phyloP scores from a whole-genome alignment of 1,284 basidiomycete species.

The Trichosporon sp. region DNA sequence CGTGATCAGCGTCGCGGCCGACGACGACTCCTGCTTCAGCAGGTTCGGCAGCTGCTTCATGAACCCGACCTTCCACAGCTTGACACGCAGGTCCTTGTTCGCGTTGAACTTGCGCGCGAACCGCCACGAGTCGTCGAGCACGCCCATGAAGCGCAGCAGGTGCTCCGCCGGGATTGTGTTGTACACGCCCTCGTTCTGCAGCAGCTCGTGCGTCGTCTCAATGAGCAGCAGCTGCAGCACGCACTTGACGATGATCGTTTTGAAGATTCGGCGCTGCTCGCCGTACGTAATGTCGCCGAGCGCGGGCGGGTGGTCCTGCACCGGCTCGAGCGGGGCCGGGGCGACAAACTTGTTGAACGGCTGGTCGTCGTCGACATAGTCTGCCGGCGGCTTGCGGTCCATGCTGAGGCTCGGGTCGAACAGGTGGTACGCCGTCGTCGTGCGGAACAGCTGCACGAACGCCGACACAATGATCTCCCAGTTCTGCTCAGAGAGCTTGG shows the following conservation, averaged over 20 bases:
- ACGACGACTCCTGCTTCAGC: slow-evolving; percentile 95
- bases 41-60: slow-evolving; percentile 99
- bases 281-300: slow-evolving; percentile 37
- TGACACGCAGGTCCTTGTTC: slow-evolving; percentile 93
- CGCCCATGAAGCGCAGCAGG: slow-evolving; percentile 84
- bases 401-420: slow-evolving; percentile 83
- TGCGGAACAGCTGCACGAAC: slow-evolving; percentile 92
- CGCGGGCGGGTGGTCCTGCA: slow-evolving; percentile 26
- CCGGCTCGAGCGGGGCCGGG: slow-evolving; percentile 42
- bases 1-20: slow-evolving; percentile 90
- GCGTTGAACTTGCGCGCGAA: slow-evolving; percentile 98
- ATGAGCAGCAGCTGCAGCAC: slow-evolving; percentile 94
- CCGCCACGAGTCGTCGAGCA: slow-evolving; percentile 93
- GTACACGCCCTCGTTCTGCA: slow-evolving; percentile 90
- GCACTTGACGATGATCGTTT: slow-evolving; percentile 99
- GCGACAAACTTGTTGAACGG: slow-evolving; percentile 49
- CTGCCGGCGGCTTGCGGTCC: slow-evolving; percentile 63
- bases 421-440: slow-evolving; percentile 94
- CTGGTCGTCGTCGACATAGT: slow-evolving; percentile 54
- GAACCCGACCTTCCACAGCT: slow-evolving; percentile 99
- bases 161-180: slow-evolving; percentile 90
- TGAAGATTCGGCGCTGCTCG: slow-evolving; percentile 86
- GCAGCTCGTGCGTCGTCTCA: slow-evolving; percentile 92
- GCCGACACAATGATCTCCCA: slow-evolving; percentile 94
- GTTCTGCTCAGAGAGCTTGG: slow-evolving; percentile 73